These are phyloP conservation scores for Dentipellis sp. DNA, from an alignment of 768 basidiomycete species.

Conservation along the genomic window DNA sequence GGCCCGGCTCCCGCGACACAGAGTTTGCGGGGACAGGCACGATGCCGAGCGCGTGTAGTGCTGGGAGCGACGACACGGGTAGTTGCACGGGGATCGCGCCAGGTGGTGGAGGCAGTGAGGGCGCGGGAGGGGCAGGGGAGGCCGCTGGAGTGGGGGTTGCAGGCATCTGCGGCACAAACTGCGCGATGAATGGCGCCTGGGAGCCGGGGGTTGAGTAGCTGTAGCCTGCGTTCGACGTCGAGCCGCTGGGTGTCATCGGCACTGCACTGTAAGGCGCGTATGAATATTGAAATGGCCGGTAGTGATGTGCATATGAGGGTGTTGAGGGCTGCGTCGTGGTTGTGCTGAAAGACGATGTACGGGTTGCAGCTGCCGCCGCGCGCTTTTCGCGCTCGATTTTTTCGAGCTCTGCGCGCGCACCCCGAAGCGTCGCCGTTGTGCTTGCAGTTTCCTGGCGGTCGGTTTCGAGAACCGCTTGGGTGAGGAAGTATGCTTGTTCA, in stretches of 20 bases:
- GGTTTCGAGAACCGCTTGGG: conserved; percentile 53
- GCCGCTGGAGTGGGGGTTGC: conserved; percentile 19
- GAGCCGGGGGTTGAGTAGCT: conserved; percentile 11
- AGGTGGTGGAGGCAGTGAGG: conserved; percentile 23
- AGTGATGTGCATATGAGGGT: conserved; percentile 36
- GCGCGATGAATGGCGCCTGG: conserved; percentile 7
- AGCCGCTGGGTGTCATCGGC: background rate
- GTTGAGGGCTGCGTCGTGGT: conserved; percentile 2
- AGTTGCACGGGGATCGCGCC: conserved; percentile 55
- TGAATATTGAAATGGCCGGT: conserved; percentile 50
- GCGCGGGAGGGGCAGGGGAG: conserved; percentile 5
- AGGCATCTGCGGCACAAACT: conserved; percentile 24
- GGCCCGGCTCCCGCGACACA: conserved; percentile 35
- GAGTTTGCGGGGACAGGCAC: conserved; percentile 54
- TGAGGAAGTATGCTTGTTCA: conserved; percentile 54
- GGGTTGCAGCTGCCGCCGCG: conserved; percentile 27
- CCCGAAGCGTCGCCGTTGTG: conserved; percentile 51
- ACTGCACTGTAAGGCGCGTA: conserved; percentile 45
- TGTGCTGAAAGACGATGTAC: conserved; percentile 7
- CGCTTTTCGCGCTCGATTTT: conserved; percentile 64
- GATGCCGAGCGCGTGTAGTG: conserved; percentile 66
- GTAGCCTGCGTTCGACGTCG: conserved; percentile 6
- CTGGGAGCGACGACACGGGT: conserved; percentile 46
- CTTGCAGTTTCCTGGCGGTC: conserved; percentile 55
- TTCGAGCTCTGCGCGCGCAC: conserved; percentile 56